Evolutionary conservation across 139 green algal genomes (phyloP).

Genomic region (Chlamydomonas applanata): DNA sequence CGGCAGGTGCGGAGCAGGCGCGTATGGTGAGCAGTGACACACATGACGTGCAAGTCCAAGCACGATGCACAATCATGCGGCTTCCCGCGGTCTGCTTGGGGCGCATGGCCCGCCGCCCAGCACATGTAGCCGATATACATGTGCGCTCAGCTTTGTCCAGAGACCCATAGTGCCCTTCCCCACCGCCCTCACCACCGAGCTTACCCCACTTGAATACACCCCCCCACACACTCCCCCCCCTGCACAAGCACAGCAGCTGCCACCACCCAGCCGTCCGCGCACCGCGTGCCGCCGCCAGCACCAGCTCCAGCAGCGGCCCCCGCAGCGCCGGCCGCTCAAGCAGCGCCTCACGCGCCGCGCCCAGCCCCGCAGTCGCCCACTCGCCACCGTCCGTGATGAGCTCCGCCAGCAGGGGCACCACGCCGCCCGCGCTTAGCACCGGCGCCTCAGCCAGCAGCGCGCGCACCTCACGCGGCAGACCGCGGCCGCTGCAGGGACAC

Average conservation of each 20-base stretch:
- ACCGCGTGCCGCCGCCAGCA: constrained; percentile 6
- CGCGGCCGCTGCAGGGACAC: not conserved
- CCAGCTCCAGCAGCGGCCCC: not conserved
- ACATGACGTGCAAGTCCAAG: no score
- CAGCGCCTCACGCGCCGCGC: not conserved
- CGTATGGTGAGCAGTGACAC: no score
- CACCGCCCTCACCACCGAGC: no score
- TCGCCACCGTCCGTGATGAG: not conserved
- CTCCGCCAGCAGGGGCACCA: constrained; percentile 1
- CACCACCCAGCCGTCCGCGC: not conserved
- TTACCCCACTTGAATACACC: not conserved
- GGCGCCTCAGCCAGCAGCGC: not conserved
- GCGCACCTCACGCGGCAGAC: not conserved
- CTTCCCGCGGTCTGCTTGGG: no score
- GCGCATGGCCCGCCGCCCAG: no score
- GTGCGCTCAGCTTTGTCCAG: no score
- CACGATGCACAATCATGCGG: no score
- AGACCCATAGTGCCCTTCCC: no score
- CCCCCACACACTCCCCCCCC: not conserved
- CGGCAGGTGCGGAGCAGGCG: not conserved
- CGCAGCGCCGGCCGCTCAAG: constrained; percentile 5
- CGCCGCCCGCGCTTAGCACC: not conserved
- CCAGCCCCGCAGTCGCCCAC: constrained; percentile 3
- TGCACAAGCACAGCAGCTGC: not conserved
- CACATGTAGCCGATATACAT: no score